Conservation (phyloP, 345 rosid species). For the Erysimum cheiranthoides region DNA sequence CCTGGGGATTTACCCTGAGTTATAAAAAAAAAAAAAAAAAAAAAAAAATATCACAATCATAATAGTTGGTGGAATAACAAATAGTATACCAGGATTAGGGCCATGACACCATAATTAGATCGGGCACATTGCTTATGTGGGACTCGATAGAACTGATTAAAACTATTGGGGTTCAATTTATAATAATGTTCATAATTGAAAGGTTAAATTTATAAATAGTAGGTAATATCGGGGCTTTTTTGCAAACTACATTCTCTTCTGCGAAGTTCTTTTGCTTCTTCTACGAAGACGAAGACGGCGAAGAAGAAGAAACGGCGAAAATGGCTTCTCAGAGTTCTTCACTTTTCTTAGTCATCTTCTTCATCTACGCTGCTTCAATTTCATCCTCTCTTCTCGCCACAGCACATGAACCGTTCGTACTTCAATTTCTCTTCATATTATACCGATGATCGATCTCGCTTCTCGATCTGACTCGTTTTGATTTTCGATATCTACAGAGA, state of each 20-base stretch:
- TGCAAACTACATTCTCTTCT: neutral
- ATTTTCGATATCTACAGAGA: constrained; percentile 7
- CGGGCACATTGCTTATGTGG: neutral
- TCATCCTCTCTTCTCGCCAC: constrained; percentile 14
- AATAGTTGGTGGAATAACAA: no score
- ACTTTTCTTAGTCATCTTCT: constrained; percentile 13
- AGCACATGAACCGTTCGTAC: constrained; percentile 43
- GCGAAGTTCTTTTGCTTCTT: neutral
- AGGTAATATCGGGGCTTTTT: neutral
- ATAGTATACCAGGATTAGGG: no score
- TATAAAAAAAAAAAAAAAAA: no score
- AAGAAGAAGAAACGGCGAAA: constrained; percentile 31
- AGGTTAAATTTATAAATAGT: neutral
- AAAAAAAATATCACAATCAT: no score
- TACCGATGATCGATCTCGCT: constrained; percentile 29
- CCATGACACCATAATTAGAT: neutral
- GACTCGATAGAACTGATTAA: neutral
- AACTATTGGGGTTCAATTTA: neutral
- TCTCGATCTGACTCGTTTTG: constrained; percentile 27
- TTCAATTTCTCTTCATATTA: neutral
- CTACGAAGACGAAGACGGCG: constrained; percentile 11
- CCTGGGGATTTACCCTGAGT: no score
- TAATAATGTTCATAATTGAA: no score
- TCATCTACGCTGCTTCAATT: constrained; percentile 33
- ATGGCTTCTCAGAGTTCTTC: constrained; percentile 44